Conservation (phyloP, 2,329 filamentous ascomycete genomes). For the Curvularia sp. region DNA sequence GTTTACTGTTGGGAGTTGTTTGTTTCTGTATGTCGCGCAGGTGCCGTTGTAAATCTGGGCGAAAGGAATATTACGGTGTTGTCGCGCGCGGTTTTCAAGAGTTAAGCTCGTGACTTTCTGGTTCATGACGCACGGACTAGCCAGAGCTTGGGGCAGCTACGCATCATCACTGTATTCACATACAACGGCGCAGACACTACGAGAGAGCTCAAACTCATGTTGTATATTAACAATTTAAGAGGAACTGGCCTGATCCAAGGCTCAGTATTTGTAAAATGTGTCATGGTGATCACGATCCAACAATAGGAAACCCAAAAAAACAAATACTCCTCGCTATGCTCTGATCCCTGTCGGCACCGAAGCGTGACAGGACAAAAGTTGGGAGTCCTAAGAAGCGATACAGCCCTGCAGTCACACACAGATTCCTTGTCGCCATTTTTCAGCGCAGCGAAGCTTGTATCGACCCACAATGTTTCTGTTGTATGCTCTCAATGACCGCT, state of each 20-base stretch:
- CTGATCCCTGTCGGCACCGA: conserved; percentile 6
- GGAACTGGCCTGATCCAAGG: not conserved
- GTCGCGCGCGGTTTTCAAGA: conserved; percentile 2
- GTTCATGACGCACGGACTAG: conserved; percentile 14
- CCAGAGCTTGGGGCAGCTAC: conserved; percentile 2
- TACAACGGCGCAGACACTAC: not conserved
- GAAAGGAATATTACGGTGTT: not conserved
- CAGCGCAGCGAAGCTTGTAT: not conserved
- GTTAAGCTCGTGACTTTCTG: conserved; percentile 11
- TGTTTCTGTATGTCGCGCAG: not conserved
- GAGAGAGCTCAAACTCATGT: not conserved
- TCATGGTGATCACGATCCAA: not conserved
- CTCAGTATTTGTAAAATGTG: not conserved
- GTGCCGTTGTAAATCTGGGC: not conserved
- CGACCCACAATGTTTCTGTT: not conserved
- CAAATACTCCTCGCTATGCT: conserved; percentile 41
- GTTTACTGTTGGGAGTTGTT: not conserved
- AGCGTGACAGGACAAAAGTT: not conserved
- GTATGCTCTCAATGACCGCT: not conserved
- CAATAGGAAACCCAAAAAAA: conserved; percentile 7
- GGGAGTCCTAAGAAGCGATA: not conserved
- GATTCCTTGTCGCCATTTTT: not conserved
- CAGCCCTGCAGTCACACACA: not conserved
- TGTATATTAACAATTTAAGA: not conserved
- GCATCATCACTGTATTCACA: not conserved